Conservation (phyloP, 495 filamentous ascomycete species). For the Gamarada debralockiae region DNA sequence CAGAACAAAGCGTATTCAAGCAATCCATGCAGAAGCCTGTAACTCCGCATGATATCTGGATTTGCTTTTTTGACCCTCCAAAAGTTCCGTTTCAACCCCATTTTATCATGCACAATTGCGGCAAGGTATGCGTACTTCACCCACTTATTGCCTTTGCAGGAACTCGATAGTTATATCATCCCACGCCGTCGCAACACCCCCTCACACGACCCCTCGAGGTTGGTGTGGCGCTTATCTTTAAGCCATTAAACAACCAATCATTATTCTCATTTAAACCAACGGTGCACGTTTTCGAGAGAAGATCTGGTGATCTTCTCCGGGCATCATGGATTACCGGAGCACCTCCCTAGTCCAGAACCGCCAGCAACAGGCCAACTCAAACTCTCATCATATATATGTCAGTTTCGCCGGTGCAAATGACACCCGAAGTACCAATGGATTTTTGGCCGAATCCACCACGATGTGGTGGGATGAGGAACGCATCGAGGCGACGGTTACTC, state of each 20-base stretch:
- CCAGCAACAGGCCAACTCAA: constrained; percentile 9
- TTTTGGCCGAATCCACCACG: constrained; percentile 21
- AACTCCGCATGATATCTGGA: background rate
- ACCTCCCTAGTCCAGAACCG: constrained; percentile 16
- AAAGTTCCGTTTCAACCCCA: background rate
- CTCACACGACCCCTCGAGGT: background rate
- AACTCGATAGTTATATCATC: constrained; percentile 2
- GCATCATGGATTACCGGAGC: constrained; percentile 23
- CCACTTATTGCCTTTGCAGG: background rate
- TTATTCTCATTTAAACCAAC: background rate
- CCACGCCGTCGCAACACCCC: constrained; percentile 7
- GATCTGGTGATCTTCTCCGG: background rate
- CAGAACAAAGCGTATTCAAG: background rate
- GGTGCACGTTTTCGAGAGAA: background rate
- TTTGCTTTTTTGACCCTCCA: background rate
- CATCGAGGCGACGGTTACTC: constrained; percentile 68
- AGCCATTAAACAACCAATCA: constrained; percentile 13
- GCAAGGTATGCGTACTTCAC: background rate
- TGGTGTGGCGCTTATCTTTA: constrained; percentile 14
- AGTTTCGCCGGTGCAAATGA: constrained; percentile 19
- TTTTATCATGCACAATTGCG: background rate
- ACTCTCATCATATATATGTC: constrained; percentile 22
- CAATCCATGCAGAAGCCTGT: background rate
- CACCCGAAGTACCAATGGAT: constrained; percentile 13
- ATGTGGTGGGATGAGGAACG: constrained; percentile 82